Evolutionary conservation across 2,329 filamentous ascomycete genomes (phyloP), one percentile per base, ranked within the genome.

Genomic region (Hypoxylon sp.): DNA sequence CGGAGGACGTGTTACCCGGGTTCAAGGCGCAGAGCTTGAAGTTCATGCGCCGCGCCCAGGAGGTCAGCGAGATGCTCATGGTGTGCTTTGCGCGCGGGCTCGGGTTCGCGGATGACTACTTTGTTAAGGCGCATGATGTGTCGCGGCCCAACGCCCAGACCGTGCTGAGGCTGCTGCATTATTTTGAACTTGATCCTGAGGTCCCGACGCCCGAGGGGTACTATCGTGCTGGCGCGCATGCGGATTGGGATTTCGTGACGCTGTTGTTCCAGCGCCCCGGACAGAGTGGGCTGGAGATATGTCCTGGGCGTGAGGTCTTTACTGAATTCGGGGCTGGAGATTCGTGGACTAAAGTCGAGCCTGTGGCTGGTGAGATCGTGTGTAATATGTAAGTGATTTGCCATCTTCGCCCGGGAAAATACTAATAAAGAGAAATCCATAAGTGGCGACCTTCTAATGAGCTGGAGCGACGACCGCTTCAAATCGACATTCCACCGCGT

Each of bases 401-500:
- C 28, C 11, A 43, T 48, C 13, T 14, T 1, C 13, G 3, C 5
- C 7, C 28, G 30, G 13, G 5, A 17, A 34, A 49, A 3, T 17
- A 6, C 25, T 38, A 2, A 55, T 13, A 13, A 17, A 23, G 3
- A 9, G 14, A 30, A 32, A 23, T 13, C 19, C 30, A 52, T 51
- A 49, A 80, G 78, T 66, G 89, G 89, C 3, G 89, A 91, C 74
- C 79, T 91, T 60, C 80, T 91, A 14, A 90, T 91, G 89, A 85
- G 82, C 45, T 90, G 89, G 88, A 87, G 84, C 28, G 89, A 91
- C 73, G 89, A 91, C 75, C 83, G 88, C 19, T 90, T 91, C 80
- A 91, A 90, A 78, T 88, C 84, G 43, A 90, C 88, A 0, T 87
- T 89, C 58, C 89, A 91, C 77, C 83, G 88, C 2, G 88, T 91